Percentiles rank a stretch among this genome's conserved stretches.
phyloP scores from a whole-genome alignment of 176 grass and related monocot genomes.

The Rhynchospora pubera region DNA sequence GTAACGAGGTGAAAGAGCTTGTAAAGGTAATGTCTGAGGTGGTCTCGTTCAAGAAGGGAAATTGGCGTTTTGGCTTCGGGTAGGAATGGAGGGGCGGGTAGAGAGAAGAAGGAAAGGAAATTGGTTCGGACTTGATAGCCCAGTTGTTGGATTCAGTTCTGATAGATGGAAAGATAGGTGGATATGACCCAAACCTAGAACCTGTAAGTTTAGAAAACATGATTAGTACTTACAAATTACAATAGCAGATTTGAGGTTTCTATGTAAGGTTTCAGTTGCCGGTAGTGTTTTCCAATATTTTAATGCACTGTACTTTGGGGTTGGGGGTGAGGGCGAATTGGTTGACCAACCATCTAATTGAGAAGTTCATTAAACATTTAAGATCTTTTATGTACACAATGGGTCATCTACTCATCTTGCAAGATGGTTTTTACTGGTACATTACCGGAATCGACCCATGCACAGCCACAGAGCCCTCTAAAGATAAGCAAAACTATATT shows the following conservation, averaged over 20 bases:
- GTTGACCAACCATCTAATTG: not conserved
- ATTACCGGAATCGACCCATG: not conserved
- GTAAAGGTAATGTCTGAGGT: conserved; percentile 10
- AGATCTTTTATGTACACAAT: not conserved
- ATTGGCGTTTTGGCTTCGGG: conserved; percentile 5
- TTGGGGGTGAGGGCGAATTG: not conserved
- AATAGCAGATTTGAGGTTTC: not conserved
- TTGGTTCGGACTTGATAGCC: not conserved
- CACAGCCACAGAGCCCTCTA: not conserved
- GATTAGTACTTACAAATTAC: not conserved
- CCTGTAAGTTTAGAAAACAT: not conserved
- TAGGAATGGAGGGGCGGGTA: not conserved
- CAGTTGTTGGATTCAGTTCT: conserved; percentile 9
- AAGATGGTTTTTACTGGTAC: not conserved
- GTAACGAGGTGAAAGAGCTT: conserved; percentile 1
- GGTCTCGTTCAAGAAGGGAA: conserved; percentile 11
- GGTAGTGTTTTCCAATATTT: not conserved
- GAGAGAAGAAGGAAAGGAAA: conserved; percentile 6
- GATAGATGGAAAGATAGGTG: not conserved
- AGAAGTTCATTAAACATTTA: not conserved
- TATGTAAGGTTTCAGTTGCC: not conserved
- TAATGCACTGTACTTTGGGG: not conserved
- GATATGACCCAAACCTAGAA: conserved; percentile 4
- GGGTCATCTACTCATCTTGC: not conserved
- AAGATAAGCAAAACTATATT: not conserved